Base-by-base conservation (phyloP, 2,329 filamentous ascomycete genomes). In the Pseudogymnoascus sp. region DNA sequence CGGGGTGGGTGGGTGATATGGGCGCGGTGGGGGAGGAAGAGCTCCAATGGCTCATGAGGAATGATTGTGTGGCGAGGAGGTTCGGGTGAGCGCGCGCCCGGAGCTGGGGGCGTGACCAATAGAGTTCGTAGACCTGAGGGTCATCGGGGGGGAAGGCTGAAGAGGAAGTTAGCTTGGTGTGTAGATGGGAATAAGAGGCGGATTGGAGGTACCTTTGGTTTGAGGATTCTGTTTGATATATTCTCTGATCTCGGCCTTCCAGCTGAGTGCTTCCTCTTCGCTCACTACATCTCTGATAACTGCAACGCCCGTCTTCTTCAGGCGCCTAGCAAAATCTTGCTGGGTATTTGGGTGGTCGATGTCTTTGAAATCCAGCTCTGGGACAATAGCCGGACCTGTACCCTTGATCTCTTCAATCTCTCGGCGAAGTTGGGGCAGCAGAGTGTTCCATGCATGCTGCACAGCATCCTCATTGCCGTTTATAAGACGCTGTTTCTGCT, bases 61-160 rank as follows among this genome's bases (percentile, higher is more conserved):
- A 82, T 6, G 75, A 75, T 67, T 91, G 88, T 0, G 84, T 78
- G 21, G 75, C 71, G 17, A 91, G 74, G 65, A 91, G 74, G 64
- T 85, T 84, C 0, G 85, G 82, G 69, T 92, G 86, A 0, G 81
- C 75, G n/a, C 89, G 81, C 3, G 87, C 88, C 65, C 82, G 80
- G 44, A 89, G 76, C 71, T 92, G 89, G 1, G 86, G 78, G 1
- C 79, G 78, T 0, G 87, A 88, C 88, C 88, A 91, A 74, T 91
- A 92, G 1, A 92, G 76, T 71, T 91, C 89, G 68, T 84, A 90
- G 5, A 92, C 88, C 48, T 89, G 85, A 0, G 87, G 88, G 42
- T 86, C 80, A 51, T 87, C 76, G 0, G 80, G 73, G 0, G 88
- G 89, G 65, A 90, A 92, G 2, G 84, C 88, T 44, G 4, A 5